Evolutionary conservation across 306 rosid species (phyloP).

Genomic region (Quercus cerris): DNA sequence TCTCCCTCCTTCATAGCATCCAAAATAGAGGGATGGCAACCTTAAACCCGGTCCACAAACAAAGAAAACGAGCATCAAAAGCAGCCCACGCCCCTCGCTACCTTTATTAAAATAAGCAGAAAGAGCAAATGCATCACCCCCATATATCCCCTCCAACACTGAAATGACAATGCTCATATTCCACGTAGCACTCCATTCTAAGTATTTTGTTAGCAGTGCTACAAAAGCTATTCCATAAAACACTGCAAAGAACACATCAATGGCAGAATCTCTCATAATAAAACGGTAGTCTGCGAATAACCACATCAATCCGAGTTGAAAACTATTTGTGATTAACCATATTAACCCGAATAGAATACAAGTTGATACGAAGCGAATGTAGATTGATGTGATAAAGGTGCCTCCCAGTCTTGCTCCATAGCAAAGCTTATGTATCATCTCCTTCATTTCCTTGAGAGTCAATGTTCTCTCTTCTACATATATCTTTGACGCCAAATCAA

Average conservation of each 20-base stretch:
- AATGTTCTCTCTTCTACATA: conserved; percentile 16
- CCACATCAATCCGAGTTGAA: too few species aligned
- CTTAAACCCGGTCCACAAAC: conserved; percentile 39
- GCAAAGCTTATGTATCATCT: conserved; percentile 27
- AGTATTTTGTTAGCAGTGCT: conserved; percentile 31
- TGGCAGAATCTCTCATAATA: not conserved
- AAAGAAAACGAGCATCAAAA: conserved; percentile 54
- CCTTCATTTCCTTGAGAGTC: conserved; percentile 23
- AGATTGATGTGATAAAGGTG: conserved; percentile 37
- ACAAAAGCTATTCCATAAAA: conserved; percentile 18
- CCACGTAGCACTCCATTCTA: conserved; percentile 59
- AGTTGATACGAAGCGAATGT: conserved; percentile 19
- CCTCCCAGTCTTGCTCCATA: conserved; percentile 26
- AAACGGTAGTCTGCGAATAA: not conserved
- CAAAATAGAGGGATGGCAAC: conserved; percentile 31
- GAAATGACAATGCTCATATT: conserved; percentile 58
- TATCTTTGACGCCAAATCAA: conserved; percentile 36
- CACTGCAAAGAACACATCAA: not conserved
- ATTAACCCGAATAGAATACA: conserved; percentile 26
- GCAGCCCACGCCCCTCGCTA: conserved; percentile 35
- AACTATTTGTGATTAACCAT: not conserved
- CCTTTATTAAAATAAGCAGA: conserved; percentile 43
- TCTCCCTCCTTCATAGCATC: conserved; percentile 32
- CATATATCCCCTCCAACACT: conserved; percentile 40
- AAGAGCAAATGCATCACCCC: conserved; percentile 39